Conservation (phyloP, 192 early-diverging fungal species). For the Gonapodya prolifera region DNA sequence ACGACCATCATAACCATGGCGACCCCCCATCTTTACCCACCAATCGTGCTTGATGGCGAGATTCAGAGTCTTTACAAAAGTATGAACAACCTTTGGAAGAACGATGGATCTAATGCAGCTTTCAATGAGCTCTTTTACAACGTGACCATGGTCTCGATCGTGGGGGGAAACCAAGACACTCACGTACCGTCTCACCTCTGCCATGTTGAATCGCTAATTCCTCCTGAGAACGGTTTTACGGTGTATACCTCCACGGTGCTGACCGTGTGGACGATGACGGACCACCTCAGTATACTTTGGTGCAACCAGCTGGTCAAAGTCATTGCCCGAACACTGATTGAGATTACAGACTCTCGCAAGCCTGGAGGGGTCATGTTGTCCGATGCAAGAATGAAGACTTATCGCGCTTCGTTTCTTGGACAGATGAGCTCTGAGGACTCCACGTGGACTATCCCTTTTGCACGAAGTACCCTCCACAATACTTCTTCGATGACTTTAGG, state of each 20-base stretch:
- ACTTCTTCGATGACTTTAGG: too few relatives aligned
- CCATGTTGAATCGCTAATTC: conserved; percentile 51
- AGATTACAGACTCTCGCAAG: conserved; percentile 37
- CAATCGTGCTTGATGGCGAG: conserved; percentile 51
- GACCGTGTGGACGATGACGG: conserved; percentile 73
- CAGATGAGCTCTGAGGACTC: too few relatives aligned
- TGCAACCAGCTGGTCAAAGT: conserved; percentile 78
- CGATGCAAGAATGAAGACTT: background rate
- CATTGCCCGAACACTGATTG: conserved; percentile 38
- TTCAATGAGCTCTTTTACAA: conserved; percentile 18
- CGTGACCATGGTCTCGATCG: conserved; percentile 73
- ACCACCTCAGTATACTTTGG: conserved; percentile 82
- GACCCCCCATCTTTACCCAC: conserved; percentile 73
- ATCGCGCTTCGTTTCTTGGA: background rate
- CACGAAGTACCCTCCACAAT: too few relatives aligned
- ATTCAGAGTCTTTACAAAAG: conserved; percentile 47
- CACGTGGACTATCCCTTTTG: too few relatives aligned
- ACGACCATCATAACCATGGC: conserved; percentile 77
- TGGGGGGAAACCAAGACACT: conserved; percentile 76
- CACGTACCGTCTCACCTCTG: conserved; percentile 70
- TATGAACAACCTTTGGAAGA: conserved; percentile 66
- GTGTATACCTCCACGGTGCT: conserved; percentile 66
- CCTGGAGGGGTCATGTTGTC: background rate
- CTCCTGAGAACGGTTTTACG: conserved; percentile 55
- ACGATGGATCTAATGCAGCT: conserved; percentile 19